These are phyloP conservation scores for Acrodontium crateriforme DNA, from an alignment of 2,329 filamentous ascomycete genomes.

Conservation along the genomic window DNA sequence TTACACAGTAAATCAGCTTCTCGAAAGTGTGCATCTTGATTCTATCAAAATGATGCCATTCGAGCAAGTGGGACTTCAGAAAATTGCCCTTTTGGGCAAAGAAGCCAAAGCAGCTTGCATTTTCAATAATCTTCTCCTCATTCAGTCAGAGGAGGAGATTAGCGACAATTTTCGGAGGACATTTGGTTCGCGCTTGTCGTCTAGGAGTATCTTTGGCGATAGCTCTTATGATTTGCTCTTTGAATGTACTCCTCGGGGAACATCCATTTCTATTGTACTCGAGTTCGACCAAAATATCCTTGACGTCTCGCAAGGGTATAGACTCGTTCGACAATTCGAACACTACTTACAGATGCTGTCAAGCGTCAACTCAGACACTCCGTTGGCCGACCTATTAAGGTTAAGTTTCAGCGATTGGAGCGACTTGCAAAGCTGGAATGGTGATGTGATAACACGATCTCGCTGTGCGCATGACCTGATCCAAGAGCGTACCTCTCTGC, in stretches of 20 bases:
- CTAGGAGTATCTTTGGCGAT: constrained; percentile 4
- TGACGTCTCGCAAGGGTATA: not conserved
- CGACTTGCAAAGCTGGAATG: not conserved
- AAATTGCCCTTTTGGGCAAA: not conserved
- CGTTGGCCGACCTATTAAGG: not conserved
- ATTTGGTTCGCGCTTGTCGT: not conserved
- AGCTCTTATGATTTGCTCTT: constrained; percentile 1
- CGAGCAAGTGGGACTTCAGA: not conserved
- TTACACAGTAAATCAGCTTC: not conserved
- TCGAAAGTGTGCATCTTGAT: not conserved
- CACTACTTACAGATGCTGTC: not conserved
- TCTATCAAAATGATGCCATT: not conserved
- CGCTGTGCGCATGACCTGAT: not conserved
- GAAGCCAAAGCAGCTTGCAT: not conserved
- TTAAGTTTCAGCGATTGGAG: not conserved
- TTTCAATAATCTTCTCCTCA: not conserved
- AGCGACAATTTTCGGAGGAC: too few relatives aligned
- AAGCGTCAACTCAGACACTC: not conserved
- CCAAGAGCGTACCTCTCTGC: not conserved
- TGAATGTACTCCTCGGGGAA: not conserved
- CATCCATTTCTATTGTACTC: not conserved
- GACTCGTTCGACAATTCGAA: not conserved
- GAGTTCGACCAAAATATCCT: not conserved
- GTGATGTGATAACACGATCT: too few relatives aligned
- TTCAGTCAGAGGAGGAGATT: too few relatives aligned